These are phyloP conservation scores for Ogataea ramenticola DNA, from an alignment of 805 yeast genomes.

Conservation along the genomic window DNA sequence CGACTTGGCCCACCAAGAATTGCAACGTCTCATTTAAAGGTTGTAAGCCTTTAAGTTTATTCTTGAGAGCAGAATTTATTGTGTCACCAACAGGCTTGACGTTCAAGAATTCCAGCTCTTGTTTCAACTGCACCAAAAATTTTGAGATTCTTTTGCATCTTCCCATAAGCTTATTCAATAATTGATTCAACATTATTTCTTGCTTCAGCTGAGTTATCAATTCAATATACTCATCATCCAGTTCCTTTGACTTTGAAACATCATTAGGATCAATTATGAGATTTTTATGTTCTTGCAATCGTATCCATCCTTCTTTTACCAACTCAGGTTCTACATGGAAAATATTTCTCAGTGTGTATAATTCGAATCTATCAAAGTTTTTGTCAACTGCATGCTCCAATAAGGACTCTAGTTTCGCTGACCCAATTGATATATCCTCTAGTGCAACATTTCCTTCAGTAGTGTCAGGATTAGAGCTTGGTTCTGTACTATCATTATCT, in stretches of 20 bases:
- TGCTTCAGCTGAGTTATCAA: slow-evolving; percentile 32
- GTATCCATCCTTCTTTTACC: slow-evolving; percentile 56
- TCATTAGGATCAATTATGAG: slow-evolving; percentile 23
- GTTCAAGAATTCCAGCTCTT: slow-evolving; percentile 8
- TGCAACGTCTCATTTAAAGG: slow-evolving; percentile 21
- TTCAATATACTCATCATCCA: slow-evolving; percentile 16
- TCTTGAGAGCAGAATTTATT: neutral
- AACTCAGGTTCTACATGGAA: slow-evolving; percentile 62
- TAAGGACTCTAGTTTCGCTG: slow-evolving; percentile 71
- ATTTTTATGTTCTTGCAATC: slow-evolving; percentile 61
- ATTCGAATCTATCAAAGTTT: slow-evolving; percentile 80
- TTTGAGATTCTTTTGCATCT: slow-evolving; percentile 30
- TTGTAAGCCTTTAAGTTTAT: slow-evolving; percentile 10
- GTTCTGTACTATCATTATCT: neutral
- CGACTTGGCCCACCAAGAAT: slow-evolving; percentile 18
- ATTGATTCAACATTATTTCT: slow-evolving; percentile 37
- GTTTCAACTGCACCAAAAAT: slow-evolving; percentile 16
- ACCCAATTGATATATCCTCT: slow-evolving; percentile 63
- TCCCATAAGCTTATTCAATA: slow-evolving; percentile 31
- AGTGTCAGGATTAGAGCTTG: neutral
- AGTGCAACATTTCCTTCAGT: neutral
- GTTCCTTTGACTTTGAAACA: slow-evolving; percentile 9
- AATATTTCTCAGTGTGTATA: slow-evolving; percentile 73
- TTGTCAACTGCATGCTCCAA: slow-evolving; percentile 70
- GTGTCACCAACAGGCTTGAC: slow-evolving; percentile 1